These are phyloP conservation scores for Lepidium didymum DNA, from an alignment of 345 rosid species.

Conservation along the genomic window DNA sequence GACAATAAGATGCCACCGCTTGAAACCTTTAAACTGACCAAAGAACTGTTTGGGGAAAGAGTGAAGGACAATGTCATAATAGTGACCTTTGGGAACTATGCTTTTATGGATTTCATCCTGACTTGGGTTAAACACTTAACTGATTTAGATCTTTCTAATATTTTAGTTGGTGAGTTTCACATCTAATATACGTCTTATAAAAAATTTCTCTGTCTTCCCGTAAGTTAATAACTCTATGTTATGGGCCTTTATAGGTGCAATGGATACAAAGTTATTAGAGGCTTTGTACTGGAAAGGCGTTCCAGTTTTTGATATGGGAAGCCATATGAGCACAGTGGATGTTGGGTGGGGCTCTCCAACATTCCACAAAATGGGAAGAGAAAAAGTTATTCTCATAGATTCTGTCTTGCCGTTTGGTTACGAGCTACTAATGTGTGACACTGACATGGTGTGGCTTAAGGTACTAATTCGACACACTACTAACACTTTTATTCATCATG, in stretches of 20 bases:
- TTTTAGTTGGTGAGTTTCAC: constrained; percentile 67
- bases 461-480: constrained; percentile 24
- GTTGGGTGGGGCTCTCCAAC: constrained; percentile 99
- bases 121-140: constrained; percentile 94
- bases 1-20: constrained; percentile 76
- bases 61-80: constrained; percentile 64
- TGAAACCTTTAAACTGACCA: constrained; percentile 58
- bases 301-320: constrained; percentile 98
- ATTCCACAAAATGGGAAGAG: constrained; percentile 99
- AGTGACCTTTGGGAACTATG: constrained; percentile 92
- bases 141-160: constrained; percentile 72
- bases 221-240: not conserved
- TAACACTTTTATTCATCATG: not conserved
- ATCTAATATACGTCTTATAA: not conserved
- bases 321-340: constrained; percentile 89
- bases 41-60: constrained; percentile 60
- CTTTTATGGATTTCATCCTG: constrained; percentile 93
- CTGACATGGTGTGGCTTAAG: constrained; percentile 99
- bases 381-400: constrained; percentile 84
- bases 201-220: not conserved
- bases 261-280: constrained; percentile 88
- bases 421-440: constrained; percentile 93
- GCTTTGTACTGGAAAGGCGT: constrained; percentile 96
- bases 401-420: constrained; percentile 78
- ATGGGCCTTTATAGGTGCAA: constrained; percentile 55